Evolutionary conservation across 352 stramenopile genomes (phyloP).

Genomic region (Thraustotheca clavata): DNA sequence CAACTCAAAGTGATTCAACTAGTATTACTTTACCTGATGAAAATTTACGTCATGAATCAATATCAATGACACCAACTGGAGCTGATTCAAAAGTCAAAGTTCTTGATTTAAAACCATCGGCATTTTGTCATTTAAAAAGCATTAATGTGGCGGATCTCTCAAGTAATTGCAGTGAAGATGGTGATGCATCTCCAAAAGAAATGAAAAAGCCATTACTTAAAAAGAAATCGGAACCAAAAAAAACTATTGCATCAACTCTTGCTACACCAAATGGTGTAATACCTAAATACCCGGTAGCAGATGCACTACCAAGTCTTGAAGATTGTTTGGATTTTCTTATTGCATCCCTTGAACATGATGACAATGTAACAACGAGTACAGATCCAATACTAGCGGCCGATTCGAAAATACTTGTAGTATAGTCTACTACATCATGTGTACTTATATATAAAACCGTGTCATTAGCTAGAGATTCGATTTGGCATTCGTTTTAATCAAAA

Average conservation of each 20-base stretch:
- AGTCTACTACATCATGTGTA: background rate
- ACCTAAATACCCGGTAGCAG: background rate
- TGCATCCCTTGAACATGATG: constrained; percentile 27
- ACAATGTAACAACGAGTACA: background rate
- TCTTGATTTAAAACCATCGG: background rate
- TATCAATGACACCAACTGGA: background rate
- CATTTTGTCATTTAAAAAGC: constrained; percentile 2
- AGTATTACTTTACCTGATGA: background rate
- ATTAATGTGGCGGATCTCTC: background rate
- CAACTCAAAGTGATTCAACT: background rate
- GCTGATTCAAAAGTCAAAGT: constrained; percentile 6
- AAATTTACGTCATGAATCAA: background rate
- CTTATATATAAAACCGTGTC: background rate
- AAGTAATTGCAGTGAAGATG: background rate
- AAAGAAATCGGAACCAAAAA: constrained; percentile 1
- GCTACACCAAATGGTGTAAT: background rate
- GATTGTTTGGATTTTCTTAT: constrained; percentile 54
- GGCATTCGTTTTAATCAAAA: background rate
- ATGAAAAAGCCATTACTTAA: background rate
- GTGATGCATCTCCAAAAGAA: background rate
- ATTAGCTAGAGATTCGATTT: background rate
- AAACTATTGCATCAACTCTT: background rate
- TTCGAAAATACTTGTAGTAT: background rate
- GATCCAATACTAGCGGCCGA: background rate
- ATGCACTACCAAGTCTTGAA: constrained; percentile 32